Percentiles rank a stretch among this genome's conserved stretches.
These are phyloP conservation scores for Mortierella antarctica DNA, from an alignment of 192 early-diverging fungal genomes.

Conservation along the genomic window DNA sequence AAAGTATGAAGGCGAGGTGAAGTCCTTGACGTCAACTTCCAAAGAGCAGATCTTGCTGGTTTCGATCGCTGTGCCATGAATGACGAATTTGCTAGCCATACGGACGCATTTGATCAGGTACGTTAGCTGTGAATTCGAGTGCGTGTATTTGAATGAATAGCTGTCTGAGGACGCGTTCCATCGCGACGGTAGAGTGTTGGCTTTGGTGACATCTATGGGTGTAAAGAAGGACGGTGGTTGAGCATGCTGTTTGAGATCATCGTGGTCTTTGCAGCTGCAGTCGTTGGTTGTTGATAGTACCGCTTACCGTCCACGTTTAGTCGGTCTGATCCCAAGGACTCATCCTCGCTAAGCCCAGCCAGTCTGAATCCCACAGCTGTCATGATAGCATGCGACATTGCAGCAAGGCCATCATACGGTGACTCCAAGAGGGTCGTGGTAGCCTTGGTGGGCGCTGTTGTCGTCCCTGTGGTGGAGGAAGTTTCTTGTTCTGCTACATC, in stretches of 20 bases:
- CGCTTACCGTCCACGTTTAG: constrained; percentile 30
- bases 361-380: constrained; percentile 69
- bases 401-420: constrained; percentile 61
- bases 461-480: not conserved
- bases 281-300: not conserved
- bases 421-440: constrained; percentile 35
- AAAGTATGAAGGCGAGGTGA: constrained; percentile 63
- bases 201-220: constrained; percentile 19
- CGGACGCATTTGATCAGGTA: constrained; percentile 76
- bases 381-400: constrained; percentile 70
- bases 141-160: constrained; percentile 73
- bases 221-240: not conserved
- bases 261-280: not conserved
- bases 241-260: not conserved
- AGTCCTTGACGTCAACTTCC: constrained; percentile 60
- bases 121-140: constrained; percentile 72
- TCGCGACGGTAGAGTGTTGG: constrained; percentile 53
- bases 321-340: constrained; percentile 11
- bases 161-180: constrained; percentile 72
- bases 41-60: constrained; percentile 62
- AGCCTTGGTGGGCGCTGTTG: not conserved
- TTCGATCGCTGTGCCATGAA: constrained; percentile 75
- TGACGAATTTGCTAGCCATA: constrained; percentile 68
- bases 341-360: constrained; percentile 71
- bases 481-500: not conserved